Conservation (phyloP, 2,329 filamentous ascomycete species). For the Cladosporium sp. region DNA sequence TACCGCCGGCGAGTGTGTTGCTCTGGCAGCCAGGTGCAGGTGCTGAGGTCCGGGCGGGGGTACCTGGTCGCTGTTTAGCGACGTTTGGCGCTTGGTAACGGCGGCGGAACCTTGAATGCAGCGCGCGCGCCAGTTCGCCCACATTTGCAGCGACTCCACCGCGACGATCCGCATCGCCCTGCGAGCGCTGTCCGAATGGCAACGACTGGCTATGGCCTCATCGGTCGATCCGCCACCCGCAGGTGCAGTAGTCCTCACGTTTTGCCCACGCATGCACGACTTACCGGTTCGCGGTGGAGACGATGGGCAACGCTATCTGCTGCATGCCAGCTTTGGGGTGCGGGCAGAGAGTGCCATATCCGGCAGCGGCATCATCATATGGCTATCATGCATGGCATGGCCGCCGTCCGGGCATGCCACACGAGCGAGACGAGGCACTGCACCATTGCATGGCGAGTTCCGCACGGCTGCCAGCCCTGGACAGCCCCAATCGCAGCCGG, state of each 20-base stretch:
- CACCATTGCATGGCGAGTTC: not conserved
- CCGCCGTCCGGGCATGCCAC: not conserved
- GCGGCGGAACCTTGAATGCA: constrained; percentile 10
- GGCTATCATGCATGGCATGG: not conserved
- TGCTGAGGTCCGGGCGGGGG: constrained; percentile 5
- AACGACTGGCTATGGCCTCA: not conserved
- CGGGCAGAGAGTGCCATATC: not conserved
- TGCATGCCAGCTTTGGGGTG: constrained; percentile 5
- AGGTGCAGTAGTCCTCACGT: not conserved
- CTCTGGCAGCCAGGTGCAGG: constrained; percentile 12
- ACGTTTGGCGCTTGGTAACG: constrained; percentile 11
- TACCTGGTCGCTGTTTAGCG: not conserved
- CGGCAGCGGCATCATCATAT: too few species aligned
- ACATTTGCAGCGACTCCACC: constrained; percentile 1
- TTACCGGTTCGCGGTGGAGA: not conserved
- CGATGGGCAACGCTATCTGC: constrained; percentile 1
- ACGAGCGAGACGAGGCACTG: not conserved
- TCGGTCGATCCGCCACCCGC: constrained; percentile 6
- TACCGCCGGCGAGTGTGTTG: constrained; percentile 10
- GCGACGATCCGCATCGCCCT: not conserved
- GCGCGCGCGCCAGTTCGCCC: not conserved
- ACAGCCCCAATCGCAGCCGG: constrained; percentile 2
- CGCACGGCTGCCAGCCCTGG: not conserved
- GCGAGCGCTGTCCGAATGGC: not conserved
- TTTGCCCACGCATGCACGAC: constrained; percentile 1